Evolutionary conservation across 257 asterid genomes (phyloP).

Genomic region (Solanum dulcamara): DNA sequence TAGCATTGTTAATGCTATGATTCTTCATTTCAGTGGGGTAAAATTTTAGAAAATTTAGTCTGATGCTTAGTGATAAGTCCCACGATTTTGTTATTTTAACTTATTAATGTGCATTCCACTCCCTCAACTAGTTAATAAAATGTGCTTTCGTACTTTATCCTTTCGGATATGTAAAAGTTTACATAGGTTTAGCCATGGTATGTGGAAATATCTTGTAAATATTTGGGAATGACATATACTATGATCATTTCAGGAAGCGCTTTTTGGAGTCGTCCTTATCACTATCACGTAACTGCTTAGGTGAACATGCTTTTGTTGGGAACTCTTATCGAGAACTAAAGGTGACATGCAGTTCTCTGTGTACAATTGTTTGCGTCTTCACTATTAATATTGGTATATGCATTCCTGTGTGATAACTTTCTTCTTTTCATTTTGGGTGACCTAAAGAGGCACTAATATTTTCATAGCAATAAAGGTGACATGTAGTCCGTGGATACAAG

Average conservation of each 20-base stretch:
- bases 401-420: not conserved
- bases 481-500: not conserved
- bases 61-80: not conserved
- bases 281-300: constrained; percentile 21
- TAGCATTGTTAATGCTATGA: not conserved
- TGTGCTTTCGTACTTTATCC: not conserved
- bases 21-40: not conserved
- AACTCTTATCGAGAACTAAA: constrained; percentile 58
- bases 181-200: not conserved
- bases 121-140: not conserved
- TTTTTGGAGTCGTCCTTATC: constrained; percentile 39
- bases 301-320: constrained; percentile 12
- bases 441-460: not conserved
- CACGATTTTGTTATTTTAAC: not conserved
- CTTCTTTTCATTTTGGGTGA: not conserved
- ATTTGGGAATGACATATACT: not conserved
- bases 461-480: not conserved
- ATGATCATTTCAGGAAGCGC: constrained; percentile 41
- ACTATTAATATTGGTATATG: not conserved
- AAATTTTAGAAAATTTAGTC: not conserved
- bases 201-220: not conserved
- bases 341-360: constrained; percentile 25
- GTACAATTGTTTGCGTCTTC: not conserved
- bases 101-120: not conserved
- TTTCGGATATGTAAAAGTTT: not conserved